Evolutionary conservation across 345 rosid species (phyloP).

Genomic region (Heritiera fomes): DNA sequence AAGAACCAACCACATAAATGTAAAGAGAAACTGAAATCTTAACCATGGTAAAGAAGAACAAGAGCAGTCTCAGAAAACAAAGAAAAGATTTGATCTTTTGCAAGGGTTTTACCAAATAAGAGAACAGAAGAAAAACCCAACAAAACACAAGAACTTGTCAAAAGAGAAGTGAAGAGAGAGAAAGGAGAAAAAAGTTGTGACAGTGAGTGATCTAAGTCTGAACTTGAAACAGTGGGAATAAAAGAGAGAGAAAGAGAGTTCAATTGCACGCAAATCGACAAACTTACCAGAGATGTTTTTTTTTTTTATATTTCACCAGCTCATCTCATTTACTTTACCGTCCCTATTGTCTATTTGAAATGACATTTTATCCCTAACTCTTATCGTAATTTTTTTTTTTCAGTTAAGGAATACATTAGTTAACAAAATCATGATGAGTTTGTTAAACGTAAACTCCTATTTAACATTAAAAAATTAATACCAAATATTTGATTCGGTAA

Average conservation of each 20-base stretch:
- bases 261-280: constrained; percentile 85
- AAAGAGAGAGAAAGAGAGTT: constrained; percentile 36
- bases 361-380: constrained; percentile 42
- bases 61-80: neutral
- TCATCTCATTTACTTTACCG: constrained; percentile 45
- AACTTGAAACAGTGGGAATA: constrained; percentile 34
- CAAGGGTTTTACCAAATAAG: neutral
- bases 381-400: too few species aligned
- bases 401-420: too few species aligned
- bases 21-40: constrained; percentile 33
- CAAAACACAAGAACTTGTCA: neutral
- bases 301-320: constrained; percentile 23
- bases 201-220: constrained; percentile 49
- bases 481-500: too few species aligned
- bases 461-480: too few species aligned
- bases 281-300: constrained; percentile 37
- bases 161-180: constrained; percentile 19
- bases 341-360: constrained; percentile 44
- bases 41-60: constrained; percentile 31
- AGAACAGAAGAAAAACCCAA: neutral
- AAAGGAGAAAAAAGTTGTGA: constrained; percentile 18
- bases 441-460: too few species aligned
- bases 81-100: constrained; percentile 11
- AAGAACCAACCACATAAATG: constrained; percentile 27
- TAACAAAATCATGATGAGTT: too few species aligned